Conservation (phyloP, 2,329 filamentous ascomycete genomes). For the Canariomyces notabilis region DNA sequence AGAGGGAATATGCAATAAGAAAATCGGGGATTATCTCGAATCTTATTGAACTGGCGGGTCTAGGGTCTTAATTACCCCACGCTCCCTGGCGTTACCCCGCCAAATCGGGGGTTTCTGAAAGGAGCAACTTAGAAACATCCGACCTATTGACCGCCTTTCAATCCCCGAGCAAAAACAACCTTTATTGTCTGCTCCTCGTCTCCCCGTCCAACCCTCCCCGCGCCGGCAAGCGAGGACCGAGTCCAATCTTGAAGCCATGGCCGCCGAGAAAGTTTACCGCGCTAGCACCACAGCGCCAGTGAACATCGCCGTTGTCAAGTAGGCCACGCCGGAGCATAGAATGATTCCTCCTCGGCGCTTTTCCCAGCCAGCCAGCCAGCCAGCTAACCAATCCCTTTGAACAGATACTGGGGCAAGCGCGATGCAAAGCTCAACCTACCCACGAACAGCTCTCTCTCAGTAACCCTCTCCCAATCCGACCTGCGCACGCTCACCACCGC, state of each 20-base stretch:
- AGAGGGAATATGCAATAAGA: too few relatives aligned
- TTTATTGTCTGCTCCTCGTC: background rate
- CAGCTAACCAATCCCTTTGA: constrained; percentile 7
- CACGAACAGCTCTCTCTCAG: constrained; percentile 95
- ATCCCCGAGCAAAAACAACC: background rate
- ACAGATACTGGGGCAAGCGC: constrained; percentile 88
- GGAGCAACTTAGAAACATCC: background rate
- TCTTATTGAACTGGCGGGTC: too few relatives aligned
- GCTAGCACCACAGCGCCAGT: constrained; percentile 95
- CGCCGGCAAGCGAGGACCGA: background rate
- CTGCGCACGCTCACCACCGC: constrained; percentile 95
- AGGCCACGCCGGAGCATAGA: constrained; percentile 22
- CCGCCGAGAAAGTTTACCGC: constrained; percentile 61
- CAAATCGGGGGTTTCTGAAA: background rate
- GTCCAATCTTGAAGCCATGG: constrained; percentile 15
- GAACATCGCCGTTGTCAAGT: constrained; percentile 98
- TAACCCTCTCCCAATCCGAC: constrained; percentile 90
- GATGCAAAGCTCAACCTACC: constrained; percentile 91
- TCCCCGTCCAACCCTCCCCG: background rate
- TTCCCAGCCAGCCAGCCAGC: too few relatives aligned
- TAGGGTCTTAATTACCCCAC: too few relatives aligned
- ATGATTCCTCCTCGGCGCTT: background rate
- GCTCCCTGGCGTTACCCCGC: too few relatives aligned
- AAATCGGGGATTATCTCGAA: too few relatives aligned
- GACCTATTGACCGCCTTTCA: background rate